Evolutionary conservation across 108 stramenopile species (phyloP), one percentile per base, ranked within the genome.

Genomic region (Seminavis robusta): DNA sequence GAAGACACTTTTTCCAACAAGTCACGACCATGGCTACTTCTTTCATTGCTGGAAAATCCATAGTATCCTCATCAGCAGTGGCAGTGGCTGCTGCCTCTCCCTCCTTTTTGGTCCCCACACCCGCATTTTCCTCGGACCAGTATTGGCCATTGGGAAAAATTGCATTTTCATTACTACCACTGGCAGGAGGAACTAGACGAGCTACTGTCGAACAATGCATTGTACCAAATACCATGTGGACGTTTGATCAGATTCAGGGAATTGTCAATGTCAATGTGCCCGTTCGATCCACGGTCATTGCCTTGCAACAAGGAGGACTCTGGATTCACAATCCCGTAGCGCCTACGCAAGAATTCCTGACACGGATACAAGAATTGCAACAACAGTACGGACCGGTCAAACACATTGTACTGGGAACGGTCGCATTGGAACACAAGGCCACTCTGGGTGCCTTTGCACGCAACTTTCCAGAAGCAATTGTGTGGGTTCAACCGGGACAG

Each of bases 231-330:
- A 52, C 32, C 24, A 83, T 96, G 27, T 96, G 95, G 95, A 93
- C 93, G 13, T 64, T 81, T 47, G 95, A 96, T 86, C 95, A 96
- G 60, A 59, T 90, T 15, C 90, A 90, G 60, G 95, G 95, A 15
- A 76, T 95, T 39, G 83, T 96, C 28, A 94, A 95, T 73, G 95
- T 96, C 38, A 92, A 94, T 62, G 94, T 94, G 17, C 95, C 95
- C 11, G 80, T 94, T n/a, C 69, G 94, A 48, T 78, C 77, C 63
- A 87, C 79, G 8, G 79, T 94, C 3, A 56, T 94, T 30, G 81
- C 74, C 56, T 68, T 93, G 8, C 69, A 60, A 33, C 69, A 64
- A 11, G 90, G 80, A 23, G 94, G 94, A n/a, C 65, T 95, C 0
- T 88, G 80, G 68, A 71, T 92, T 3, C 79, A 88, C 73, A 92